Conservation (phyloP, 164 flowering plant species). For the Litsea cubeba region DNA sequence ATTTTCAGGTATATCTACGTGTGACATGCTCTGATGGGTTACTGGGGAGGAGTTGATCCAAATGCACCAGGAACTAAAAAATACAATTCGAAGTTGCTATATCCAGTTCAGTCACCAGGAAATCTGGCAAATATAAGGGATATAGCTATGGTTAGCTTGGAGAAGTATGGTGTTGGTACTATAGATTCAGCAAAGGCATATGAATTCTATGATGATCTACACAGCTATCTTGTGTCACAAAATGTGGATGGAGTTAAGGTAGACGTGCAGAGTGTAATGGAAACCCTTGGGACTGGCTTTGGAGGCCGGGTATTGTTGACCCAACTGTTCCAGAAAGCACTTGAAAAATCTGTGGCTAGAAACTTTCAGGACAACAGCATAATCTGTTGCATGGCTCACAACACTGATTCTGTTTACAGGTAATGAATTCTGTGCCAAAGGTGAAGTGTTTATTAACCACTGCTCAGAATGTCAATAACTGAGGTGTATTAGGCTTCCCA, state of each 20-base stretch:
- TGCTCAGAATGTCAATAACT: no score
- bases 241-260: slow-evolving; percentile 68
- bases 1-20: slow-evolving; percentile 54
- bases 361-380: slow-evolving; percentile 59
- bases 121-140: slow-evolving; percentile 36
- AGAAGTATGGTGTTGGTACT: slow-evolving; percentile 49
- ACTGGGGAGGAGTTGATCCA: slow-evolving; percentile 67
- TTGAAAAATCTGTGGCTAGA: slow-evolving; percentile 46
- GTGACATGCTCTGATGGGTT: slow-evolving; percentile 72
- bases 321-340: slow-evolving; percentile 48
- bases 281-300: slow-evolving; percentile 40
- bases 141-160: slow-evolving; percentile 47
- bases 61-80: slow-evolving; percentile 32
- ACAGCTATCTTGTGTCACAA: slow-evolving; percentile 47
- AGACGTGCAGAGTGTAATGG: slow-evolving; percentile 59
- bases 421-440: slow-evolving; percentile 14
- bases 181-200: slow-evolving; percentile 46
- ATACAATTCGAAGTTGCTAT: slow-evolving; percentile 37
- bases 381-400: slow-evolving; percentile 70
- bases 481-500: no score
- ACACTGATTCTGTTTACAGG: slow-evolving; percentile 54
- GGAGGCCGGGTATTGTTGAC: slow-evolving; percentile 57
- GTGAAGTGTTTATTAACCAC: no score
- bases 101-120: slow-evolving; percentile 51
- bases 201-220: slow-evolving; percentile 60